Conservation (phyloP, 768 basidiomycete species). For the Macrolepiota albuminosa region DNA sequence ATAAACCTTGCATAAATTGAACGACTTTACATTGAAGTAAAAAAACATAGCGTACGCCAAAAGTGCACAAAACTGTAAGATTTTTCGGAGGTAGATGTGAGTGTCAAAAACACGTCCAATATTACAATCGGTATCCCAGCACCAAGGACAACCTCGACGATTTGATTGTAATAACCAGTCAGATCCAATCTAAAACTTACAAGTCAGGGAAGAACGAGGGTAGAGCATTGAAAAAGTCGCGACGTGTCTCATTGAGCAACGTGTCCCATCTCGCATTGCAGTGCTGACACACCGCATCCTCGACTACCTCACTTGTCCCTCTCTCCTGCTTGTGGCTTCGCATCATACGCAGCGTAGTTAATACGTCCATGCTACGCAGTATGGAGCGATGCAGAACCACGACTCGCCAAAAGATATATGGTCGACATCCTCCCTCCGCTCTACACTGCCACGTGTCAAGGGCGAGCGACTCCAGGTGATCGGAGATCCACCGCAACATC, state of each 20-base stretch:
- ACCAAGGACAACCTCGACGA: not conserved
- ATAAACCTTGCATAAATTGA: not conserved
- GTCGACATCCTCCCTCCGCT: slow-evolving; percentile 14
- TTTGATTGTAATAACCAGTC: not conserved
- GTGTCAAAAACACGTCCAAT: too few species aligned
- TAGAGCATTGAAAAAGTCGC: slow-evolving; percentile 20
- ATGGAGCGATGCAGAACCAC: slow-evolving; percentile 19
- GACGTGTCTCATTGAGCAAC: slow-evolving; percentile 18
- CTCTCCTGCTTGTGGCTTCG: slow-evolving; percentile 19
- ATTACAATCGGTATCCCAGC: not conserved
- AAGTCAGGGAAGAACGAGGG: slow-evolving; percentile 21
- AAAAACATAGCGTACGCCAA: not conserved
- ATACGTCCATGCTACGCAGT: slow-evolving; percentile 19
- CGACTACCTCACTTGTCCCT: slow-evolving; percentile 18
- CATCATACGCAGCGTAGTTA: slow-evolving; percentile 19
- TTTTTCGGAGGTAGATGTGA: not conserved
- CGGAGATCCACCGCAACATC: slow-evolving; percentile 19
- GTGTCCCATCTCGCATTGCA: slow-evolving; percentile 22
- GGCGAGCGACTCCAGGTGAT: slow-evolving; percentile 16
- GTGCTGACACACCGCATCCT: slow-evolving; percentile 19
- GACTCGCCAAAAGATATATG: slow-evolving; percentile 20
- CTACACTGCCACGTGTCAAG: slow-evolving; percentile 20
- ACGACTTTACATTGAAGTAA: not conserved
- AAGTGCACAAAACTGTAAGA: not conserved
- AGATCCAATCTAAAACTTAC: slow-evolving; percentile 9